Evolutionary conservation across 495 filamentous ascomycete genomes (phyloP).

Genomic region (Neohortaea acidophila): DNA sequence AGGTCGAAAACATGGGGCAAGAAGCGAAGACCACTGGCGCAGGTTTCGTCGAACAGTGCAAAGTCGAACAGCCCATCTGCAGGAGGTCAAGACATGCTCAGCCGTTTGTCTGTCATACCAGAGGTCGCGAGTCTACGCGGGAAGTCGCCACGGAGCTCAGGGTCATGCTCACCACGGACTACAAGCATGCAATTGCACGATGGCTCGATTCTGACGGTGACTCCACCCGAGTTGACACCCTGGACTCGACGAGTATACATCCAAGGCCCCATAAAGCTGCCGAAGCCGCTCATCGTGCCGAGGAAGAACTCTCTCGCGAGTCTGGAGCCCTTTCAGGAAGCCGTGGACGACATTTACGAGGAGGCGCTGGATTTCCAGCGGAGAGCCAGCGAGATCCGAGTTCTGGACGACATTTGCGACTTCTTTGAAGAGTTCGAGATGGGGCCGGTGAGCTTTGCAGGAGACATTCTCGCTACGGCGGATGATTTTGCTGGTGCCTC

Average conservation of each 20-base stretch:
- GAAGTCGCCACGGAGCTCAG: constrained; percentile 8
- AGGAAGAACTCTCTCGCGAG: constrained; percentile 17
- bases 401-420: constrained; percentile 17
- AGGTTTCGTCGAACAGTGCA: neutral
- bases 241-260: constrained; percentile 17
- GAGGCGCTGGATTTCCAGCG: constrained; percentile 8
- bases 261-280: constrained; percentile 18
- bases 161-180: constrained; percentile 5
- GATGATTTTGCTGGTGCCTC: constrained; percentile 1
- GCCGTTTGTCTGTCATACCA: constrained; percentile 9
- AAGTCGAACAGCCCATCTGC: constrained; percentile 1
- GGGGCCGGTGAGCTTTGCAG: constrained; percentile 5
- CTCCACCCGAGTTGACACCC: constrained; percentile 14
- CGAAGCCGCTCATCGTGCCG: constrained; percentile 9
- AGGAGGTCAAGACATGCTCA: neutral
- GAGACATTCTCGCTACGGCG: constrained; percentile 4
- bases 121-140: neutral
- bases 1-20: neutral
- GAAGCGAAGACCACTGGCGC: constrained; percentile 8
- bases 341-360: constrained; percentile 14
- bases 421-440: constrained; percentile 18
- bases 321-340: constrained; percentile 19
- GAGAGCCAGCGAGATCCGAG: constrained; percentile 12
- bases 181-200: constrained; percentile 14
- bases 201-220: constrained; percentile 18